Percentiles rank a stretch among this genome's conserved stretches.
phyloP scores from a whole-genome alignment of 306 rosid species.

The Gastrolobium villosum region DNA sequence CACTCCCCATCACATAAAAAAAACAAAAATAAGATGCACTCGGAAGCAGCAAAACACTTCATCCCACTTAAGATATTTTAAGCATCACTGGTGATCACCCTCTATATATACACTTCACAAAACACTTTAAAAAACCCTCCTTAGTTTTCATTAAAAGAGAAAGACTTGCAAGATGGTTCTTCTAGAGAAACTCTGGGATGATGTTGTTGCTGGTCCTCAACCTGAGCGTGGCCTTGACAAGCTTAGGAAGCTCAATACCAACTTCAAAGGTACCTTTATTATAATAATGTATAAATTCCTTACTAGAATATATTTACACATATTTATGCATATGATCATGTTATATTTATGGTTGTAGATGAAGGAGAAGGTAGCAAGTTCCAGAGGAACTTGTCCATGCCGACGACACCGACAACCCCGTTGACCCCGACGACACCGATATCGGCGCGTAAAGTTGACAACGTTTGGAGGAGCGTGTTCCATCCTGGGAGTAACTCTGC shows the following conservation, averaged over 20 bases:
- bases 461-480: constrained; percentile 99
- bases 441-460: constrained; percentile 67
- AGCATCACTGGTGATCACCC: neutral
- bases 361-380: constrained; percentile 65
- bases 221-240: constrained; percentile 87
- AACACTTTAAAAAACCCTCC: neutral
- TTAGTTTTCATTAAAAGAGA: neutral
- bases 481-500: constrained; percentile 94
- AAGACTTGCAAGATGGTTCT: constrained; percentile 57
- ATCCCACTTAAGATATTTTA: constrained; percentile 53
- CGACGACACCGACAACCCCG: constrained; percentile 74
- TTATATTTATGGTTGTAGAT: neutral
- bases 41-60: constrained; percentile 38
- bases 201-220: constrained; percentile 82
- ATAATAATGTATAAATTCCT: neutral
- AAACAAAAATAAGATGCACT: constrained; percentile 22
- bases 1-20: constrained; percentile 15
- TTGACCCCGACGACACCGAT: constrained; percentile 66
- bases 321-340: neutral
- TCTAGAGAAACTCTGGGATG: constrained; percentile 96
- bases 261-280: constrained; percentile 51
- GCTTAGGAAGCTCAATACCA: constrained; percentile 67
- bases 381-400: constrained; percentile 56
- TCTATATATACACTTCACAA: constrained; percentile 41
- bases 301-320: neutral